These are phyloP conservation scores for Mycena maculata DNA, from an alignment of 768 basidiomycete genomes.

Conservation along the genomic window DNA sequence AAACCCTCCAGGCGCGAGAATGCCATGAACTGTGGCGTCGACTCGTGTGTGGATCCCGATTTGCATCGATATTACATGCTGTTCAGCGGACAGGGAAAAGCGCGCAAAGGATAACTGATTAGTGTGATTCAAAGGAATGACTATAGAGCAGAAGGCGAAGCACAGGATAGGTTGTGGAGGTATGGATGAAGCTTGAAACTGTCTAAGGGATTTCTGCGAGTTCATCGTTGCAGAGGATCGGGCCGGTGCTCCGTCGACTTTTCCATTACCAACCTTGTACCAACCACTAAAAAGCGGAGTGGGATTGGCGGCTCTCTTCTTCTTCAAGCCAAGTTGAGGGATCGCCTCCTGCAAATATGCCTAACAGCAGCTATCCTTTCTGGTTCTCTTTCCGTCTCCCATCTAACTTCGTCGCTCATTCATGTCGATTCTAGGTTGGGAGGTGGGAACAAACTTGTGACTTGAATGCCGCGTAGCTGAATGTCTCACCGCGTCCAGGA, in stretches of 20 bases:
- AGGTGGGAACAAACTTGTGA: slow-evolving; percentile 54
- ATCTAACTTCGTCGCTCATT: slow-evolving; percentile 21
- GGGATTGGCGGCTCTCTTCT: too few relatives aligned
- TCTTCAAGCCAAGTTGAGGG: slow-evolving; percentile 34
- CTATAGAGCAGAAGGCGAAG: too few relatives aligned
- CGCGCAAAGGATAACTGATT: too few relatives aligned
- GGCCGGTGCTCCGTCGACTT: too few relatives aligned
- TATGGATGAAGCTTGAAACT: too few relatives aligned
- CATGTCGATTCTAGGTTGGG: slow-evolving; percentile 61
- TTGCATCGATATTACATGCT: neutral
- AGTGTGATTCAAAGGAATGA: too few relatives aligned
- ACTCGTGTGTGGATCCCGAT: neutral
- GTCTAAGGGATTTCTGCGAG: too few relatives aligned
- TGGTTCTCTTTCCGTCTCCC: slow-evolving; percentile 51
- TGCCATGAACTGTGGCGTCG: neutral
- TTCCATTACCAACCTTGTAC: too few relatives aligned
- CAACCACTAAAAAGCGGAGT: too few relatives aligned
- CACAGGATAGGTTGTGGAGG: too few relatives aligned
- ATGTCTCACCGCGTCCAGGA: slow-evolving; percentile 48
- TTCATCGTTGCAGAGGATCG: too few relatives aligned
- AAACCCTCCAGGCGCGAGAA: slow-evolving; percentile 3
- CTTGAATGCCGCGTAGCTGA: slow-evolving; percentile 26
- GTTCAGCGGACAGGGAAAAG: too few relatives aligned
- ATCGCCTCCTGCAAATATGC: slow-evolving; percentile 35
- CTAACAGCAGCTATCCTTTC: slow-evolving; percentile 56